A percentile compares a stretch with the other conserved stretches of the same genome.
Conservation (phyloP, 2,329 filamentous ascomycete species). For the Escovopsis sp. region DNA sequence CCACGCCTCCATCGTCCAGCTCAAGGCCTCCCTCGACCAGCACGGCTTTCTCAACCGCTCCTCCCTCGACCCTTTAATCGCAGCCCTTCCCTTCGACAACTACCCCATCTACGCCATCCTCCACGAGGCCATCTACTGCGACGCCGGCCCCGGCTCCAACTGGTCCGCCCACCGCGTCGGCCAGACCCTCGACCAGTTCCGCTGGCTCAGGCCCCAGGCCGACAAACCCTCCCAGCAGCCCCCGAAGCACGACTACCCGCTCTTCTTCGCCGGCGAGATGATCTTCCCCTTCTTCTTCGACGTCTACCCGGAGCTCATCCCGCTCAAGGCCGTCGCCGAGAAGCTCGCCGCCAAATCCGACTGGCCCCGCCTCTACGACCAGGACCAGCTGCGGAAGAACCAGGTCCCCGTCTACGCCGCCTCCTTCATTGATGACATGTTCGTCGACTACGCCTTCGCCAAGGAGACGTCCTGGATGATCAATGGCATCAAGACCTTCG, state of each 20-base stretch:
- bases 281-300: constrained; percentile 76
- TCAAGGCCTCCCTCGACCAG: constrained; percentile 56
- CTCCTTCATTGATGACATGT: constrained; percentile 79
- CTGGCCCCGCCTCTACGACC: constrained; percentile 68
- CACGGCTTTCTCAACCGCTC: constrained; percentile 63
- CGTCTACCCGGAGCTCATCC: constrained; percentile 58
- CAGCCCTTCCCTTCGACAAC: constrained; percentile 53
- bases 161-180: constrained; percentile 63
- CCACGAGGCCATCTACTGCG: constrained; percentile 80
- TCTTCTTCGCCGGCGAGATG: constrained; percentile 88
- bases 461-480: constrained; percentile 60
- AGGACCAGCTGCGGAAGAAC: constrained; percentile 57
- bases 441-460: constrained; percentile 65
- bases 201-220: constrained; percentile 29
- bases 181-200: constrained; percentile 27
- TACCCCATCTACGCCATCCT: constrained; percentile 72
- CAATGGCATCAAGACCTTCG: constrained; percentile 61
- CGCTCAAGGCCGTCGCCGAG: constrained; percentile 53
- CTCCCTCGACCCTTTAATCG: constrained; percentile 54
- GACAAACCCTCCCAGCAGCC: constrained; percentile 13
- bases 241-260: constrained; percentile 27
- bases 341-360: constrained; percentile 49
- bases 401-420: constrained; percentile 76
- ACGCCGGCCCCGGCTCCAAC: constrained; percentile 44
- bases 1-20: constrained; percentile 57